These are phyloP conservation scores for Pyronema omphalodes DNA, from an alignment of 495 filamentous ascomycete species.

Conservation along the genomic window DNA sequence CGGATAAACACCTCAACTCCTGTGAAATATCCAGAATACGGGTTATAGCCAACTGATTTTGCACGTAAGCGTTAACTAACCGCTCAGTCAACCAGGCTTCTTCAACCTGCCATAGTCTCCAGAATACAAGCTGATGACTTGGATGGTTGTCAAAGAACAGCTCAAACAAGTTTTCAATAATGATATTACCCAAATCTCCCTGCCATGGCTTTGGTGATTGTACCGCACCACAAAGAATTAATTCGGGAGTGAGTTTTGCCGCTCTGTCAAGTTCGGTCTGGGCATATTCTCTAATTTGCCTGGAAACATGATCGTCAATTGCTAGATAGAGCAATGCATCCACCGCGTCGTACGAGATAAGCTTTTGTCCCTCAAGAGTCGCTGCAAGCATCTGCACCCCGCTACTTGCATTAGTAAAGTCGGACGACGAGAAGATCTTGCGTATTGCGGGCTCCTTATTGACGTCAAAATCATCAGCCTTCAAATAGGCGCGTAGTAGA, in stretches of 20 bases:
- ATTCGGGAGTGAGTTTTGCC: constrained; percentile 22
- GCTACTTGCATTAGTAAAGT: constrained; percentile 54
- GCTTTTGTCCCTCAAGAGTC: constrained; percentile 60
- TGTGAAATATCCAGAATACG: constrained; percentile 49
- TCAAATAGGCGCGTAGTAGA: constrained; percentile 64
- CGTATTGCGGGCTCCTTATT: constrained; percentile 65
- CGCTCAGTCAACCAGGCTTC: constrained; percentile 60
- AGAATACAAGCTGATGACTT: constrained; percentile 65
- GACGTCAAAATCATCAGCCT: constrained; percentile 56
- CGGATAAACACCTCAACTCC: constrained; percentile 22
- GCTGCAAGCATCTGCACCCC: constrained; percentile 51
- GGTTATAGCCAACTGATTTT: constrained; percentile 54
- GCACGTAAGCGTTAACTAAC: constrained; percentile 59
- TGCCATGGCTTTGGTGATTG: constrained; percentile 46
- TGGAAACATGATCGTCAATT: constrained; percentile 35
- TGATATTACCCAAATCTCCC: constrained; percentile 40
- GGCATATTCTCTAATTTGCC: constrained; percentile 17
- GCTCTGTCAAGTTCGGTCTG: constrained; percentile 22
- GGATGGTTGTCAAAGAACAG: constrained; percentile 45
- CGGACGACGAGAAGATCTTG: constrained; percentile 53
- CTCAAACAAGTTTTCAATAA: constrained; percentile 41
- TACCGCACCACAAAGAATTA: constrained; percentile 23
- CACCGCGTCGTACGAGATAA: constrained; percentile 74
- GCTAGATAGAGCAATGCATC: constrained; percentile 63
- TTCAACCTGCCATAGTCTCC: constrained; percentile 77